phyloP scores from a whole-genome alignment of 139 green algal genomes.

The Coelastrella sp. region DNA sequence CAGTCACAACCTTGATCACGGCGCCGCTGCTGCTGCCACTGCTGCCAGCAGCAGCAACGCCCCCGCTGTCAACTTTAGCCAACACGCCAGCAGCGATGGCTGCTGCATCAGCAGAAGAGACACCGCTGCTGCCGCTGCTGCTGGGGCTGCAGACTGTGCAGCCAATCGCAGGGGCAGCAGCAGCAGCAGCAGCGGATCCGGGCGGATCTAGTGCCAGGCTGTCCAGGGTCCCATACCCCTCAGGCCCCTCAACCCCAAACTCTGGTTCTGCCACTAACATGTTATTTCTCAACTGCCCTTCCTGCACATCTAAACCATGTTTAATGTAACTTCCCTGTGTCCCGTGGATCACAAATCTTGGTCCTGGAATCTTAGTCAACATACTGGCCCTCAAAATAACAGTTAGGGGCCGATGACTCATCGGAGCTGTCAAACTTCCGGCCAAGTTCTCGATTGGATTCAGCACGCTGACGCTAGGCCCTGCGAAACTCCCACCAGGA shows the following conservation, averaged over 20 bases:
- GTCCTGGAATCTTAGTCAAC: background rate
- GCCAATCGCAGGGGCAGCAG: background rate
- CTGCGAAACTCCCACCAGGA: background rate
- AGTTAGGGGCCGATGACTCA: background rate
- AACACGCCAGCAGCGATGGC: background rate
- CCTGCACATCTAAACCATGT: conserved; percentile 35
- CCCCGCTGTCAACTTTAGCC: background rate
- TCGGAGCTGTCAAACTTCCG: background rate
- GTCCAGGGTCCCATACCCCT: background rate
- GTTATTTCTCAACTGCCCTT: conserved; percentile 3
- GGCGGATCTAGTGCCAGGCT: background rate
- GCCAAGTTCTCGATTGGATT: background rate
- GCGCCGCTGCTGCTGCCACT: conserved; percentile 3
- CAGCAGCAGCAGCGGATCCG: conserved; percentile 5
- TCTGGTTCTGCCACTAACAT: conserved; percentile 10
- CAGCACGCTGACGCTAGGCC: background rate
- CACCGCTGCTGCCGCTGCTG: background rate
- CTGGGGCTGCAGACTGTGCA: background rate
- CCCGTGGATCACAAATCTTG: conserved; percentile 31
- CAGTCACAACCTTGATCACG: background rate
- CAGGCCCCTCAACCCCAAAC: conserved; percentile 11
- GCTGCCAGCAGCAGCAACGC: background rate
- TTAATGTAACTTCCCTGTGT: conserved; percentile 33
- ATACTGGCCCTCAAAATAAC: conserved; percentile 14
- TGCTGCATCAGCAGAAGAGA: background rate